phyloP scores from a whole-genome alignment of 2,329 filamentous ascomycete genomes.

The Talaromyces sp. region DNA sequence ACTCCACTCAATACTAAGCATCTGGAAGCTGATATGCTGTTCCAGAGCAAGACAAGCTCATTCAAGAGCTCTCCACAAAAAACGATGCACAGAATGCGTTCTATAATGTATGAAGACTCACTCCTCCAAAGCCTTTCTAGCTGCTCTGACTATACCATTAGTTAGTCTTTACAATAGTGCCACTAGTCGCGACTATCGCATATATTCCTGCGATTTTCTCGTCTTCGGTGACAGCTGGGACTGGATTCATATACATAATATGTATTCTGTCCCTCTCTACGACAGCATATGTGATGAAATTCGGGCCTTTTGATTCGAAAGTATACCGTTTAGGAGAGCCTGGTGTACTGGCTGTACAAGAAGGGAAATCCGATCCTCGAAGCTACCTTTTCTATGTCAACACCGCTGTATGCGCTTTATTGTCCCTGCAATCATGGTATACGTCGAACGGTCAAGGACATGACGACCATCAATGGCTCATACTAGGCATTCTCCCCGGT shows the following conservation, averaged over 20 bases:
- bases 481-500: slow-evolving; percentile 34
- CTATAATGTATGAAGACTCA: slow-evolving; percentile 31
- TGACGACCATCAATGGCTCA: slow-evolving; percentile 16
- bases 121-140: not conserved
- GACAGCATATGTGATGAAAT: slow-evolving; percentile 35
- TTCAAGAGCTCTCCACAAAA: slow-evolving; percentile 30
- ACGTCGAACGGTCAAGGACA: slow-evolving; percentile 13
- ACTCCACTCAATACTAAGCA: not conserved
- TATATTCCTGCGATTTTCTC: slow-evolving; percentile 31
- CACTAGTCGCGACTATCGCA: slow-evolving; percentile 25
- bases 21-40: slow-evolving; percentile 8
- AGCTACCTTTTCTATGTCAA: slow-evolving; percentile 1
- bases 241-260: slow-evolving; percentile 27
- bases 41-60: slow-evolving; percentile 40
- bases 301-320: slow-evolving; percentile 18
- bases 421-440: slow-evolving; percentile 26
- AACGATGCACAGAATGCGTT: slow-evolving; percentile 36
- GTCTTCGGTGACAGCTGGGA: slow-evolving; percentile 12
- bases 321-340: not conserved
- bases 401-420: slow-evolving; percentile 22
- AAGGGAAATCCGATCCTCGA: not conserved
- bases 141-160: slow-evolving; percentile 11
- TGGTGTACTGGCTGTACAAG: not conserved
- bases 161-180: slow-evolving; percentile 33
- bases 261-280: slow-evolving; percentile 32